Conservation (phyloP, 2,329 filamentous ascomycete species). For the Fusarium neocosmosporiellum region DNA sequence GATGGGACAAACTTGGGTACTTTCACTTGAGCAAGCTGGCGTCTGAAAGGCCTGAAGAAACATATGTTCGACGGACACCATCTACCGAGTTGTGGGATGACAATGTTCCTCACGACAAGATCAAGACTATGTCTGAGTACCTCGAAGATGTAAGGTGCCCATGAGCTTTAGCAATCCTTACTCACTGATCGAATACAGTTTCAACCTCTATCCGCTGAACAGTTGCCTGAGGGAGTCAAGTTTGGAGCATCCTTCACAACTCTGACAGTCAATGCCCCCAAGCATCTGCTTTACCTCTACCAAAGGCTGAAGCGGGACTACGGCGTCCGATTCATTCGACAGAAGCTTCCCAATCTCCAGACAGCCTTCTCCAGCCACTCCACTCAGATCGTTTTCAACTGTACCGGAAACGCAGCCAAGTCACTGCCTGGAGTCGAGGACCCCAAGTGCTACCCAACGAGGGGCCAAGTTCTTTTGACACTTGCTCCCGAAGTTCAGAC, state of each 20-base stretch:
- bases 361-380: constrained; percentile 40
- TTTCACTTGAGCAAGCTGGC: constrained; percentile 51
- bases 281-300: constrained; percentile 50
- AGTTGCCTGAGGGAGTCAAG: constrained; percentile 47
- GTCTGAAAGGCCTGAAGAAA: constrained; percentile 42
- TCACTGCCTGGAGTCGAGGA: constrained; percentile 52
- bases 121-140: constrained; percentile 54
- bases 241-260: constrained; percentile 53
- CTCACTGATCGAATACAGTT: constrained; percentile 41
- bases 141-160: constrained; percentile 50
- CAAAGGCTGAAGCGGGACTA: constrained; percentile 40
- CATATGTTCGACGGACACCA: constrained; percentile 51
- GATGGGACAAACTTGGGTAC: constrained; percentile 56
- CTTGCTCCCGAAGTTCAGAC: constrained; percentile 47
- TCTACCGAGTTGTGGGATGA: constrained; percentile 57
- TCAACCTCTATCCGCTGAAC: constrained; percentile 38
- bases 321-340: constrained; percentile 48
- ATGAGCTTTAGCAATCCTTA: background rate
- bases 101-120: constrained; percentile 52
- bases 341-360: constrained; percentile 43
- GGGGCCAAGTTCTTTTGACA: constrained; percentile 53
- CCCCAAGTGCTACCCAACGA: constrained; percentile 53
- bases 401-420: constrained; percentile 49
- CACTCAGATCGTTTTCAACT: constrained; percentile 50
- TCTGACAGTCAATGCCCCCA: constrained; percentile 52